These are phyloP conservation scores for Leptographium radiaticola DNA, from an alignment of 2,329 filamentous ascomycete species.

Conservation along the genomic window DNA sequence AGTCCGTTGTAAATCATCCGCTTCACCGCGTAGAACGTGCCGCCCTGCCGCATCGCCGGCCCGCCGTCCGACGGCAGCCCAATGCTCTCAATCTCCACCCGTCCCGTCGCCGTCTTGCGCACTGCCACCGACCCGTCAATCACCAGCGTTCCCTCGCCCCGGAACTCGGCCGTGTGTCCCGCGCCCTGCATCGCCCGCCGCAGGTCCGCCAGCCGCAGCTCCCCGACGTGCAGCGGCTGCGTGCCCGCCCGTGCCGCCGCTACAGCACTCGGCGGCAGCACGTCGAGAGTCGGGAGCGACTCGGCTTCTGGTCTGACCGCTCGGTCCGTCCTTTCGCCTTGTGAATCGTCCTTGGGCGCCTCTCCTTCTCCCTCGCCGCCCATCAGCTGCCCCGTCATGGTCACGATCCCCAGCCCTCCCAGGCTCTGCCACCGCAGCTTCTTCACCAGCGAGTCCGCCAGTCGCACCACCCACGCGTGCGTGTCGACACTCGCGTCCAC, in stretches of 20 bases:
- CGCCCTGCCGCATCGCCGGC: conserved; percentile 30
- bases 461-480: conserved; percentile 90
- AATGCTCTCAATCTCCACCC: conserved; percentile 75
- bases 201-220: conserved; percentile 78
- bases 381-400: conserved; percentile 63
- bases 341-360: conserved; percentile 6
- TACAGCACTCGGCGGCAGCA: conserved; percentile 41
- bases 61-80: conserved; percentile 36
- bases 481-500: conserved; percentile 94
- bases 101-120: conserved; percentile 73
- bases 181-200: conserved; percentile 68
- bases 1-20: conserved; percentile 86
- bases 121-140: conserved; percentile 84
- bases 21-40: conserved; percentile 77
- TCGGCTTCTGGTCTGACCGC: conserved; percentile 3
- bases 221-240: conserved; percentile 87
- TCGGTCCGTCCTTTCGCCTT: not conserved
- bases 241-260: conserved; percentile 64
- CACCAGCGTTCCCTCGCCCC: conserved; percentile 81
- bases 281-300: conserved; percentile 35
- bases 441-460: conserved; percentile 73
- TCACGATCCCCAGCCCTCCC: conserved; percentile 77
- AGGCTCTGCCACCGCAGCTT: conserved; percentile 92
- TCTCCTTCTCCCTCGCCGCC: conserved; percentile 20
- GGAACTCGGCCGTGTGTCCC: conserved; percentile 82